These are phyloP conservation scores for Cladosporium sp. DNA, from an alignment of 2,329 filamentous ascomycete genomes.

Conservation along the genomic window DNA sequence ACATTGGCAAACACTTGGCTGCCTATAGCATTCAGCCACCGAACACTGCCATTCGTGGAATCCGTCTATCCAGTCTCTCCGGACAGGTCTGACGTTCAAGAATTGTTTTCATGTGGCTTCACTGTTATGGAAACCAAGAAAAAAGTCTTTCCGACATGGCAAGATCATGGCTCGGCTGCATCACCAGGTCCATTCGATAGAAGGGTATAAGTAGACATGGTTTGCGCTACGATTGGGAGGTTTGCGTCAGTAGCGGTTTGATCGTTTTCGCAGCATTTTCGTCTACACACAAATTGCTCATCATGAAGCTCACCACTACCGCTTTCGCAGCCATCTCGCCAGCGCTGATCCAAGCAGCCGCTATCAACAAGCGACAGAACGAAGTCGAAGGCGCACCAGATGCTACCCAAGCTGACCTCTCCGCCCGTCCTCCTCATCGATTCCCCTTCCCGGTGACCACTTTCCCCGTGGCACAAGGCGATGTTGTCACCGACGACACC, in stretches of 20 bases:
- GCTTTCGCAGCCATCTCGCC: conserved; percentile 8
- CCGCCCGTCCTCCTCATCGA: conserved; percentile 2
- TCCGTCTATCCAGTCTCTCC: conserved; percentile 5
- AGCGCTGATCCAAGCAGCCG: conserved; percentile 10
- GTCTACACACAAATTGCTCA: neutral
- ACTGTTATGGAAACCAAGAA: conserved; percentile 9
- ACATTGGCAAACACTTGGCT: conserved; percentile 1
- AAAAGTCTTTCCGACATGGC: conserved; percentile 4
- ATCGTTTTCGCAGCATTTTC: neutral
- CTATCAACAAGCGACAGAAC: conserved; percentile 12
- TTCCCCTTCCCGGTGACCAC: conserved; percentile 9
- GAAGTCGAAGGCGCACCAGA: conserved; percentile 13
- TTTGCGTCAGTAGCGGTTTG: neutral
- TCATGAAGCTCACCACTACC: conserved; percentile 13
- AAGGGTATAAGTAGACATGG: conserved; percentile 8
- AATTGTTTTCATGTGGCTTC: conserved; percentile 5
- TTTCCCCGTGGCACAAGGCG: conserved; percentile 7
- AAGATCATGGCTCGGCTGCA: conserved; percentile 6
- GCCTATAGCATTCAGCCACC: conserved; percentile 9
- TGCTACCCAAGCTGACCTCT: conserved; percentile 6
- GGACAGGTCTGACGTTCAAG: neutral
- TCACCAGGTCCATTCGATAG: too few relatives aligned
- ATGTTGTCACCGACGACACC: conserved; percentile 7
- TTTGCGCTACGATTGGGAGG: neutral
- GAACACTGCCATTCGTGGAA: conserved; percentile 7